Evolutionary conservation across 768 basidiomycete genomes (phyloP).

Genomic region (Tricholomella constricta): DNA sequence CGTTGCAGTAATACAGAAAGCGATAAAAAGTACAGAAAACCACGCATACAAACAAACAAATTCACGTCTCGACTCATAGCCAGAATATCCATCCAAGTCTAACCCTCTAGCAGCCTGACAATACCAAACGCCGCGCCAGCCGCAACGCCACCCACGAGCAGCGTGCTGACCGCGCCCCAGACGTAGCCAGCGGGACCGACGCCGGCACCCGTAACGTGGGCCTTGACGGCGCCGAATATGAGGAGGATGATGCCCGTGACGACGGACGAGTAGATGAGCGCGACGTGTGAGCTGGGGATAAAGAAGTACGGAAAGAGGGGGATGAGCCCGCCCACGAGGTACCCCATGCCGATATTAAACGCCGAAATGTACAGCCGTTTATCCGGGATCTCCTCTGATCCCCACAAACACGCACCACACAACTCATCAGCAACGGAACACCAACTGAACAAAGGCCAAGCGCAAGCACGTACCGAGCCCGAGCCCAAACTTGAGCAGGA

Average conservation of each 20-base stretch:
- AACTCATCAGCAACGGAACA: not conserved
- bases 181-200: constrained; percentile 66
- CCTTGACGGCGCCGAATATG: constrained; percentile 89
- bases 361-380: constrained; percentile 87
- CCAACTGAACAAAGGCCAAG: not conserved
- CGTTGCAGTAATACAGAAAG: too few relatives aligned
- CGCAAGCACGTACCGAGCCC: constrained; percentile 71
- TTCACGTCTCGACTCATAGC: too few relatives aligned
- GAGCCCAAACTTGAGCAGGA: constrained; percentile 95
- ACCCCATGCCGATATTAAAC: constrained; percentile 93
- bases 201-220: constrained; percentile 84
- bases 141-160: constrained; percentile 88
- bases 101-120: constrained; percentile 47
- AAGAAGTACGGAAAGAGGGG: constrained; percentile 95
- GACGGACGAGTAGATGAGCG: constrained; percentile 73
- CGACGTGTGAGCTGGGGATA: constrained; percentile 65
- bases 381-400: constrained; percentile 90
- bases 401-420: too few relatives aligned
- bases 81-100: too few relatives aligned
- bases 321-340: constrained; percentile 90
- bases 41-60: too few relatives aligned
- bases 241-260: constrained; percentile 86
- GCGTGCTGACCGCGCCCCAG: constrained; percentile 85
- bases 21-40: too few relatives aligned
- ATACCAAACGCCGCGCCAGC: constrained; percentile 70